A percentile compares a stretch with the other conserved stretches of the same genome.
Evolutionary conservation across 1,284 basidiomycete species (phyloP).

Genomic region (Cutaneotrichosporon sp.): DNA sequence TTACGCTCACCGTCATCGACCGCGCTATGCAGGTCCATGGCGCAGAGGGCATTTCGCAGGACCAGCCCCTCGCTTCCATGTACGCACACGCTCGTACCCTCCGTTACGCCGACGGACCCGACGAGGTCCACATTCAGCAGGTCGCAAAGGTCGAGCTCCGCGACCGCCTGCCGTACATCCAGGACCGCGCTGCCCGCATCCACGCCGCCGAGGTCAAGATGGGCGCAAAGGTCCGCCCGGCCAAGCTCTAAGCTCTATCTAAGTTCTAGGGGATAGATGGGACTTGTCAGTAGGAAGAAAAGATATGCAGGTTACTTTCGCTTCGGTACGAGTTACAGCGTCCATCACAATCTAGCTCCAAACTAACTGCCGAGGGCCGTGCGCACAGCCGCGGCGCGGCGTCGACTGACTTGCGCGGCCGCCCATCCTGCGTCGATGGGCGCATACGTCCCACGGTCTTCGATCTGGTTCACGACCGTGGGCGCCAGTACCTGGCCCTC

Average conservation of each 20-base stretch:
- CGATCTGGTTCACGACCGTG: background rate
- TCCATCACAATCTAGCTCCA: background rate
- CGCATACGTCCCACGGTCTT: background rate
- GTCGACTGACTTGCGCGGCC: background rate
- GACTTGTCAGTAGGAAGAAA: background rate
- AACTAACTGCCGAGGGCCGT: background rate
- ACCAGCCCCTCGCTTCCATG: conserved; percentile 73
- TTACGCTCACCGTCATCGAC: conserved; percentile 85
- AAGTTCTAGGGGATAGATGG: background rate
- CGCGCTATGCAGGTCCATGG: conserved; percentile 92
- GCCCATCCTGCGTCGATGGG: conserved; percentile 14
- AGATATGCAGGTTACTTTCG: background rate
- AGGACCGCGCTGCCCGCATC: conserved; percentile 18
- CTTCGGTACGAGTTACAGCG: background rate
- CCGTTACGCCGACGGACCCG: conserved; percentile 87
- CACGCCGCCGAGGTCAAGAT: conserved; percentile 13
- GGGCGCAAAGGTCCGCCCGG: conserved; percentile 14
- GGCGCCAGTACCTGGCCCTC: background rate
- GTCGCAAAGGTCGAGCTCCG: conserved; percentile 82
- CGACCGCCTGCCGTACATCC: conserved; percentile 26
- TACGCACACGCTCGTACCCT: conserved; percentile 83
- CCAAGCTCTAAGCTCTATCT: conserved; percentile 5
- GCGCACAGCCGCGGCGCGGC: background rate
- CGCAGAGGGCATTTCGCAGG: conserved; percentile 90
- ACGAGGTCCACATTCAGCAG: conserved; percentile 94